These are phyloP conservation scores for Nematodospora valgi DNA, from an alignment of 805 yeast species.

Conservation along the genomic window DNA sequence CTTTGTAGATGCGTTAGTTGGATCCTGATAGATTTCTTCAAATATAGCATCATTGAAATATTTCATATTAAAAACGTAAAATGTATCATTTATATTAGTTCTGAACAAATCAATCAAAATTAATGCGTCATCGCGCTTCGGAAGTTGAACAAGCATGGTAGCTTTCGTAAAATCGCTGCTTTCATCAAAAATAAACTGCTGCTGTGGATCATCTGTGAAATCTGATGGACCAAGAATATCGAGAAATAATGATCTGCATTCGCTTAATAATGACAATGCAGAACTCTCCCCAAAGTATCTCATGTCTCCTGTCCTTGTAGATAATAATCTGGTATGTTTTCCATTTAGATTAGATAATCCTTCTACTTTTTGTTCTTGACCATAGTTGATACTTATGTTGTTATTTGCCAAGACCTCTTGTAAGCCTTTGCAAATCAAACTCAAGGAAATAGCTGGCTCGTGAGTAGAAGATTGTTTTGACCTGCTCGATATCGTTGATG, in stretches of 20 bases:
- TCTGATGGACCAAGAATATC: slow-evolving; percentile 28
- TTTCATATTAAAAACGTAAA: slow-evolving; percentile 36
- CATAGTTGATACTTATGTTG: slow-evolving; percentile 9
- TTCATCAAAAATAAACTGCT: slow-evolving; percentile 31
- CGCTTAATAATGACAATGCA: slow-evolving; percentile 36
- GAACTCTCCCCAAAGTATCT: slow-evolving; percentile 42
- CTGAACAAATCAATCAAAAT: slow-evolving; percentile 21
- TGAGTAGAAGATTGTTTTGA: not conserved
- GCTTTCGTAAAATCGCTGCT: slow-evolving; percentile 15
- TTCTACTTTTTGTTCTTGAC: slow-evolving; percentile 8
- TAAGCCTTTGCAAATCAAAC: slow-evolving; percentile 3
- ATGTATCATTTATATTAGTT: slow-evolving; percentile 35
- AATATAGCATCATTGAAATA: slow-evolving; percentile 25
- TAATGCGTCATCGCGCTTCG: slow-evolving; percentile 14
- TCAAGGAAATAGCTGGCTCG: not conserved
- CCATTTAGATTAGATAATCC: slow-evolving; percentile 14
- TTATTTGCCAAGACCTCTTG: slow-evolving; percentile 6
- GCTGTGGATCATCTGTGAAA: slow-evolving; percentile 35
- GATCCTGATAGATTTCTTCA: slow-evolving; percentile 25
- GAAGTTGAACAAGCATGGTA: slow-evolving; percentile 7
- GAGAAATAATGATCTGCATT: slow-evolving; percentile 33
- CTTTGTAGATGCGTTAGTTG: slow-evolving; percentile 17
- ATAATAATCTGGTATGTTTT: slow-evolving; percentile 22
- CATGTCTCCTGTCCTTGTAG: slow-evolving; percentile 30
- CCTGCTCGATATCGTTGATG: not conserved